A percentile compares a stretch with the other conserved stretches of the same genome.
phyloP scores from a whole-genome alignment of 371 early-diverging fungal genomes.

The Apophysomyces variabilis region DNA sequence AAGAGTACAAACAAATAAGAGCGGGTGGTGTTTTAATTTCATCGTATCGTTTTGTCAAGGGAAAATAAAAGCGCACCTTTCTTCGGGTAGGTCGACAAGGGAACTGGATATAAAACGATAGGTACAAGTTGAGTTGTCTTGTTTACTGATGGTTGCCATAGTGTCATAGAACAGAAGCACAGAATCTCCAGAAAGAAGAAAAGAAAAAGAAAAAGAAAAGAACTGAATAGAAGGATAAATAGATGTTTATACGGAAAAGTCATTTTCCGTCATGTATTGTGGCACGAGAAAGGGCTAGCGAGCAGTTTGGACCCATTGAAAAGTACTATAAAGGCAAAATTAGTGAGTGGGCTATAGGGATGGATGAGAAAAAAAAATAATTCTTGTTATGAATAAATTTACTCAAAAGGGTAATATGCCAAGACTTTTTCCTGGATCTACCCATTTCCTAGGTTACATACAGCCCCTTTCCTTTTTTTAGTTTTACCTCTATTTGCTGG shows the following conservation, averaged over 20 bases:
- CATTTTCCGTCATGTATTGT: slow-evolving; percentile 15
- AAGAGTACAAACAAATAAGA: not conserved
- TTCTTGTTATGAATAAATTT: slow-evolving; percentile 30
- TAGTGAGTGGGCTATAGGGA: not conserved
- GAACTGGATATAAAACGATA: slow-evolving; percentile 52
- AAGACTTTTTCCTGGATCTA: slow-evolving; percentile 26
- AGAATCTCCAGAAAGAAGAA: not conserved
- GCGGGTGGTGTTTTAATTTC: not conserved
- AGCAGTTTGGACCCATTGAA: not conserved
- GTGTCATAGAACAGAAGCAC: not conserved
- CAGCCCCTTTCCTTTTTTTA: slow-evolving; percentile 4
- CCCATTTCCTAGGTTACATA: slow-evolving; percentile 8
- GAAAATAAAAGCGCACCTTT: slow-evolving; percentile 25
- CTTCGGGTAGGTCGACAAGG: slow-evolving; percentile 31
- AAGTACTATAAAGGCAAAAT: slow-evolving; percentile 22
- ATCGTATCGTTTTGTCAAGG: slow-evolving; percentile 2
- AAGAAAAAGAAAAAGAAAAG: slow-evolving; percentile 14
- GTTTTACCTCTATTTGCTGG: not conserved
- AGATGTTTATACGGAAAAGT: slow-evolving; percentile 22
- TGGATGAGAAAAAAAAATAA: slow-evolving; percentile 11
- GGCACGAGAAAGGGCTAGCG: not conserved
- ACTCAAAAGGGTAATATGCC: slow-evolving; percentile 32
- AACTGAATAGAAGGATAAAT: slow-evolving; percentile 13
- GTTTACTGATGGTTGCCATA: slow-evolving; percentile 5
- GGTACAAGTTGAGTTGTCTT: slow-evolving; percentile 31